These are phyloP conservation scores for Diaporthe batatas DNA, from an alignment of 2,329 filamentous ascomycete genomes.

Conservation along the genomic window DNA sequence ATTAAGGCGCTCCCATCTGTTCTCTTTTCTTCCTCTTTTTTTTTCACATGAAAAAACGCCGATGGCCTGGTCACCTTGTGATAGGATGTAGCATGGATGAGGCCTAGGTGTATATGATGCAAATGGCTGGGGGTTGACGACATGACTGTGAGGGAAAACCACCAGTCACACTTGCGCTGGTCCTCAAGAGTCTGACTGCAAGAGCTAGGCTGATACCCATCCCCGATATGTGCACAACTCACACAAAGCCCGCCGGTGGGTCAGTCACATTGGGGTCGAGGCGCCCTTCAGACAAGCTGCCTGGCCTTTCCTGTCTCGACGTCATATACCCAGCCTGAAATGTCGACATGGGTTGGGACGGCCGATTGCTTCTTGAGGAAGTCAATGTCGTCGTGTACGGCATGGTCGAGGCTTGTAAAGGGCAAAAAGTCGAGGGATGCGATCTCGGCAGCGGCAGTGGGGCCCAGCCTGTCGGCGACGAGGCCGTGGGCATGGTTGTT, in stretches of 20 bases:
- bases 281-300: constrained; percentile 25
- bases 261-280: too few relatives aligned
- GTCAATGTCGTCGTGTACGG: constrained; percentile 75
- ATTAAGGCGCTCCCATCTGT: too few relatives aligned
- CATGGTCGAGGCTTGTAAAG: constrained; percentile 73
- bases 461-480: constrained; percentile 71
- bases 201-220: background rate
- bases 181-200: too few relatives aligned
- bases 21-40: too few relatives aligned
- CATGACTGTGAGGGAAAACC: too few relatives aligned
- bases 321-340: constrained; percentile 84
- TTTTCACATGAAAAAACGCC: too few relatives aligned
- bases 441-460: constrained; percentile 61
- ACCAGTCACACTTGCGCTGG: background rate
- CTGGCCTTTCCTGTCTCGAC: constrained; percentile 75
- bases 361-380: constrained; percentile 71
- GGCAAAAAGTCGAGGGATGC: constrained; percentile 69
- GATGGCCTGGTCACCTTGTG: too few relatives aligned
- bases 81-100: too few relatives aligned
- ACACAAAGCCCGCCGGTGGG: too few relatives aligned
- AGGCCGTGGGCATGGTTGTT: constrained; percentile 68
- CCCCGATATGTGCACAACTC: background rate
- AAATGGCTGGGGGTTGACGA: too few relatives aligned
- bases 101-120: background rate
- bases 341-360: constrained; percentile 68